Conservation (phyloP, 306 rosid genomes). For the Prosopis cineraria region DNA sequence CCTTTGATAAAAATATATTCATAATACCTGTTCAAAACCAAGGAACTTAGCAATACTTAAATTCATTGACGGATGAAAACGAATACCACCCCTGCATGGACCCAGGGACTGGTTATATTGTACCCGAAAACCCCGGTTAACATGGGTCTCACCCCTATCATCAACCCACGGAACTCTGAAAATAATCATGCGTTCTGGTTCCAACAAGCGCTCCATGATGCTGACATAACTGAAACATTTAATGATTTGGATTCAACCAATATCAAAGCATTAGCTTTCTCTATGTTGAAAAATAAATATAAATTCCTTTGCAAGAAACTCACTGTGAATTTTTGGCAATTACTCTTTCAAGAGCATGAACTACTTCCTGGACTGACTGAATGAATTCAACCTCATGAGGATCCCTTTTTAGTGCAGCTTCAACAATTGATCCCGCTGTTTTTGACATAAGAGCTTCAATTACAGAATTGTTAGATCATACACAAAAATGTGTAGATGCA, state of each 20-base stretch:
- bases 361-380: slow-evolving; percentile 77
- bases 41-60: slow-evolving; percentile 81
- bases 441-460: slow-evolving; percentile 74
- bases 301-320: slow-evolving; percentile 40
- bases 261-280: slow-evolving; percentile 17
- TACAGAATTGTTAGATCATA: slow-evolving; percentile 27
- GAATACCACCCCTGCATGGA: slow-evolving; percentile 87
- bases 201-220: slow-evolving; percentile 88
- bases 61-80: slow-evolving; percentile 84
- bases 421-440: slow-evolving; percentile 84
- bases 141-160: slow-evolving; percentile 80
- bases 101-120: slow-evolving; percentile 89
- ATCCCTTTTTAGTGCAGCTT: slow-evolving; percentile 86
- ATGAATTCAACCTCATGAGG: slow-evolving; percentile 83
- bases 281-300: background rate
- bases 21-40: slow-evolving; percentile 80
- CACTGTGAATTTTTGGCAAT: slow-evolving; percentile 88
- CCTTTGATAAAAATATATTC: slow-evolving; percentile 20
- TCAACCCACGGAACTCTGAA: slow-evolving; percentile 87
- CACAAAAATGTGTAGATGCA: slow-evolving; percentile 22
- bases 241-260: slow-evolving; percentile 17
- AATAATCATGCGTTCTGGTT: slow-evolving; percentile 81
- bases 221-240: slow-evolving; percentile 68
- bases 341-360: slow-evolving; percentile 88
- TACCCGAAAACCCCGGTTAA: slow-evolving; percentile 77